Evolutionary conservation across 305 asterid genomes (phyloP).

Genomic region (Rubia balearica): DNA sequence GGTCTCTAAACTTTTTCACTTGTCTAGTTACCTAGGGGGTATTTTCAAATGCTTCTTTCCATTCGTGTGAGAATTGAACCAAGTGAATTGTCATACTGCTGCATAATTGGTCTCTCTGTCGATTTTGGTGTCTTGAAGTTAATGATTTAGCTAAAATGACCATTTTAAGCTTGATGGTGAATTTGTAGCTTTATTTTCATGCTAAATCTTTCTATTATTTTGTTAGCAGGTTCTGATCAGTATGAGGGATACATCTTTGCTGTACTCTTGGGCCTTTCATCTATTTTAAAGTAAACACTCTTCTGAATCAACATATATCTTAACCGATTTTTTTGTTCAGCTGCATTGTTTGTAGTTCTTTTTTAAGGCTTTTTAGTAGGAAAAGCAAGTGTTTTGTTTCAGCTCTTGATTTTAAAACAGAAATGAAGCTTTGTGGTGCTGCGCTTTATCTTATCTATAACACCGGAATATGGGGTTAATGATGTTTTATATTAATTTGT

Average conservation of each 20-base stretch:
- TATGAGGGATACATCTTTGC: conserved; percentile 83
- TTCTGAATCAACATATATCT: conserved; percentile 4
- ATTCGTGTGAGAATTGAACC: not conserved
- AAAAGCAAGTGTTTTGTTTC: not conserved
- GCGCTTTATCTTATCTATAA: not conserved
- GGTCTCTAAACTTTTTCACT: not conserved
- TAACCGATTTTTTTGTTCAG: conserved; percentile 5
- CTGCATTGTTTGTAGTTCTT: conserved; percentile 1
- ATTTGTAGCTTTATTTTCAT: not conserved
- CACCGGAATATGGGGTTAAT: not conserved
- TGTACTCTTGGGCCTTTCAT: conserved; percentile 77
- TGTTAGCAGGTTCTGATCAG: conserved; percentile 51
- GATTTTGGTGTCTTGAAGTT: not conserved
- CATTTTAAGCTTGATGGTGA: not conserved
- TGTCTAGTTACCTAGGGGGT: not conserved
- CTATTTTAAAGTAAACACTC: conserved; percentile 69
- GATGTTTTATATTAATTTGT: not conserved
- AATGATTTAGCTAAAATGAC: not conserved
- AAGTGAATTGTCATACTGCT: not conserved
- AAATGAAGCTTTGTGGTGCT: not conserved
- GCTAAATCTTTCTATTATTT: conserved; percentile 11
- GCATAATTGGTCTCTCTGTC: not conserved
- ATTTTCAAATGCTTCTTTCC: not conserved
- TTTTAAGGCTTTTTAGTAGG: not conserved
- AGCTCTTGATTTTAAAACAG: not conserved